phyloP scores from a whole-genome alignment of 73 alveolate genomes.

The Paramecium biaurelia region DNA sequence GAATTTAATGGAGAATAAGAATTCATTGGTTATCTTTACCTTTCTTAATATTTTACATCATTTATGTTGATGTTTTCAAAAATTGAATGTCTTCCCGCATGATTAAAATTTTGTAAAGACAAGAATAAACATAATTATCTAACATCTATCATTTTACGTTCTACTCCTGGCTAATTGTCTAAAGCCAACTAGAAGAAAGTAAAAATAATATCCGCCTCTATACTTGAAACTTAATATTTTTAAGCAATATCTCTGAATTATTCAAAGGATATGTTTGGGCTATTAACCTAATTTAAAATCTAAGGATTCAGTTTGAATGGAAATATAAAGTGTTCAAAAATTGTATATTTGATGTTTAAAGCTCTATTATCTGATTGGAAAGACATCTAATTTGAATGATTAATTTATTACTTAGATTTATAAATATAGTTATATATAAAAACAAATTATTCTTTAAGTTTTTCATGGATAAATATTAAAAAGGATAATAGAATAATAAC shows the following conservation, averaged over 20 bases:
- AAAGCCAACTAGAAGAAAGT: slow-evolving; percentile 14
- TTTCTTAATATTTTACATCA: slow-evolving; percentile 35
- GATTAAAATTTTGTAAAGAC: neutral
- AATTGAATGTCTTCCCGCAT: slow-evolving; percentile 34
- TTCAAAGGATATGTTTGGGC: neutral
- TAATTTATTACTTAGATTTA: neutral
- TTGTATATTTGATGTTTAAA: neutral
- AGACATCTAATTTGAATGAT: neutral
- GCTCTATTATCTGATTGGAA: neutral
- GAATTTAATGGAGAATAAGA: slow-evolving; percentile 57
- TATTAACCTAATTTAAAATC: neutral
- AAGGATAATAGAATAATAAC: no score
- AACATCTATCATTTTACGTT: neutral
- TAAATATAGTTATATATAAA: neutral
- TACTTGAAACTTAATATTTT: neutral
- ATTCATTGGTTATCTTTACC: neutral
- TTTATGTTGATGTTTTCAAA: slow-evolving; percentile 25
- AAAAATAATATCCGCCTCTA: slow-evolving; percentile 1
- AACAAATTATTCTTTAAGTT: neutral
- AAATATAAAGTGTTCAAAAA: slow-evolving; percentile 23
- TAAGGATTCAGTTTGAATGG: slow-evolving; percentile 3
- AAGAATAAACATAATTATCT: neutral
- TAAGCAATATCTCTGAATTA: neutral
- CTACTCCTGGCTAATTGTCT: neutral
- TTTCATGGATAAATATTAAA: neutral